A percentile compares a stretch with the other conserved stretches of the same genome.
phyloP scores from a whole-genome alignment of 2,329 filamentous ascomycete genomes.

The Fusarium heterosporum region DNA sequence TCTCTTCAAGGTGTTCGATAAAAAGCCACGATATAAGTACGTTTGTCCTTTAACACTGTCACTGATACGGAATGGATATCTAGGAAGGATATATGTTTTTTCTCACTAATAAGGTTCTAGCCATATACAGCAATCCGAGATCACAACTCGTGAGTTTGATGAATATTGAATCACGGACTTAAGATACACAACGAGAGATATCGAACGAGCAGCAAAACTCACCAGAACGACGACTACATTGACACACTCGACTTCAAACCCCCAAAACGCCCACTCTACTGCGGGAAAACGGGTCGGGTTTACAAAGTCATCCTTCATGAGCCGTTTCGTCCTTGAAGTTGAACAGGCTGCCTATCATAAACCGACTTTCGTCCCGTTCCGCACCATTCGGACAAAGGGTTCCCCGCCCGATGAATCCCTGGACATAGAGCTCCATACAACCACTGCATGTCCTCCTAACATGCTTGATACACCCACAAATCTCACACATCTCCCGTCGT shows the following conservation, averaged over 20 bases:
- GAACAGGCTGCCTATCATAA: constrained; percentile 11
- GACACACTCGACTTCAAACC: neutral
- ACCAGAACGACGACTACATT: neutral
- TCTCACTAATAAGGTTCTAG: neutral
- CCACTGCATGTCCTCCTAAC: constrained; percentile 21
- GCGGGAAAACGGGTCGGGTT: neutral
- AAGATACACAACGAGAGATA: neutral
- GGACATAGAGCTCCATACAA: constrained; percentile 35
- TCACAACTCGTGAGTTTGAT: neutral
- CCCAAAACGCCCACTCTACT: neutral
- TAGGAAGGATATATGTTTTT: neutral
- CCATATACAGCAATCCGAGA: no score
- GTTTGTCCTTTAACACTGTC: neutral
- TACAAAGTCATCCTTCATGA: neutral
- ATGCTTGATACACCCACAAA: constrained; percentile 32
- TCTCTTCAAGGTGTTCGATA: neutral
- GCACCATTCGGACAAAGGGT: neutral
- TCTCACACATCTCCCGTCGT: constrained; percentile 23
- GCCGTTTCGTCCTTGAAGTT: neutral
- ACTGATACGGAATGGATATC: neutral
- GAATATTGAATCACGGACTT: neutral
- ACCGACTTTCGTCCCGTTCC: neutral
- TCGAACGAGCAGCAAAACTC: neutral
- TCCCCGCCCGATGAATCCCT: constrained; percentile 15
- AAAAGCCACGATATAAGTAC: neutral